Evolutionary conservation across 192 early-diverging fungal genomes (phyloP).

Genomic region (Rhizophagus sp.): DNA sequence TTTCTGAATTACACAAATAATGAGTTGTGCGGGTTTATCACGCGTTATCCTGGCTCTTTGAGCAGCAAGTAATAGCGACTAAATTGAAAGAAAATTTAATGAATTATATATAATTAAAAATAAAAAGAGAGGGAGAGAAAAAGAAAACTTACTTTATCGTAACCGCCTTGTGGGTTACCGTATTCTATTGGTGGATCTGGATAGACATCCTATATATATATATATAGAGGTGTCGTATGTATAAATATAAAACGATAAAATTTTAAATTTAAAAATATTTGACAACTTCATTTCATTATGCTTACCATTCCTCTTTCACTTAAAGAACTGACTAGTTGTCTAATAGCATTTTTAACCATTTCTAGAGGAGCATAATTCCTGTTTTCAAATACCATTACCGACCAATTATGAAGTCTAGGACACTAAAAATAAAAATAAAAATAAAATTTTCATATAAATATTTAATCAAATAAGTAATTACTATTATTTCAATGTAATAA

Average conservation of each 20-base stretch:
- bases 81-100: conserved; percentile 1
- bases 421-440: conserved; percentile 51
- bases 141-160: conserved; percentile 60
- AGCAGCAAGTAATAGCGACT: conserved; percentile 63
- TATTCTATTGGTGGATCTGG: conserved; percentile 47
- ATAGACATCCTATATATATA: conserved; percentile 39
- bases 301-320: conserved; percentile 49
- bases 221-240: neutral
- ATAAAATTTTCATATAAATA: neutral
- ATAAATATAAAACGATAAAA: neutral
- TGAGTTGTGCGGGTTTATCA: conserved; percentile 71
- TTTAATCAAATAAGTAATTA: neutral
- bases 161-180: conserved; percentile 63
- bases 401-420: conserved; percentile 67
- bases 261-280: conserved; percentile 37
- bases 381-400: conserved; percentile 76
- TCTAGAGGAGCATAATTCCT: conserved; percentile 48
- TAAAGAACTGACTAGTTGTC: conserved; percentile 70
- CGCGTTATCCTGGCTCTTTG: conserved; percentile 64
- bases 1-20: conserved; percentile 83
- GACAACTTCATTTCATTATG: neutral
- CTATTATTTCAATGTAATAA: neutral
- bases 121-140: conserved; percentile 12
- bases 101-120: neutral
- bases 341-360: conserved; percentile 70